Evolutionary conservation across 2,329 filamentous ascomycete genomes (phyloP).

Genomic region (Epichloe sibirici): DNA sequence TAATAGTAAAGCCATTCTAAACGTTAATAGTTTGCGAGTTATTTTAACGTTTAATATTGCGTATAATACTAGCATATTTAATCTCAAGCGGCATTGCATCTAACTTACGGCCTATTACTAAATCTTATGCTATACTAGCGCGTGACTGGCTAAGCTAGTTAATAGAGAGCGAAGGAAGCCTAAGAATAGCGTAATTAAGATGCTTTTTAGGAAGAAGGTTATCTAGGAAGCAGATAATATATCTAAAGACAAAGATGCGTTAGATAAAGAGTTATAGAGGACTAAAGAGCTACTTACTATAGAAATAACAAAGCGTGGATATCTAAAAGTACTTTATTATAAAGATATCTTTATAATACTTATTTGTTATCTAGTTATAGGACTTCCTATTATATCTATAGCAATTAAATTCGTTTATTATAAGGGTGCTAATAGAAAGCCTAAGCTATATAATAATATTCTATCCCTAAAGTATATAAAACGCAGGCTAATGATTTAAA

Average conservation of each 20-base stretch:
- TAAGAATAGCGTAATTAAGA: conserved; percentile 15
- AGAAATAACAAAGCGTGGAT: conserved; percentile 6
- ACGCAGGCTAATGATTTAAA: too few species aligned
- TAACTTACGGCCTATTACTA: conserved; percentile 16
- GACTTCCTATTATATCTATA: conserved; percentile 13
- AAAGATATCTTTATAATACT: conserved; percentile 20
- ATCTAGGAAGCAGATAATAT: conserved; percentile 1
- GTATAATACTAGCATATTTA: conserved; percentile 16
- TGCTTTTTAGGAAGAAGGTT: conserved; percentile 15
- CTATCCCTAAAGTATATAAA: too few species aligned
- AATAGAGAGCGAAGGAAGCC: conserved; percentile 15
- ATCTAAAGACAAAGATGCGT: neutral
- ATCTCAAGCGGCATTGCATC: conserved; percentile 12
- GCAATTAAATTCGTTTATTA: conserved; percentile 19
- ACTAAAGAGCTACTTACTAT: conserved; percentile 12
- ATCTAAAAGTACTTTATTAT: conserved; percentile 18
- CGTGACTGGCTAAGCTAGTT: conserved; percentile 17
- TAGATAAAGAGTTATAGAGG: conserved; percentile 12
- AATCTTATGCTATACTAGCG: conserved; percentile 16
- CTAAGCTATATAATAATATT: conserved; percentile 18
- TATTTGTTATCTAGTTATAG: conserved; percentile 13
- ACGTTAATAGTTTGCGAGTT: conserved; percentile 10
- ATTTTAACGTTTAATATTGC: conserved; percentile 19
- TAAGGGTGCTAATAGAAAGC: conserved; percentile 18
- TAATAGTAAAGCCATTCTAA: conserved; percentile 14